phyloP scores from a whole-genome alignment of 108 stramenopile genomes.

The Chaetoceros muelleri region DNA sequence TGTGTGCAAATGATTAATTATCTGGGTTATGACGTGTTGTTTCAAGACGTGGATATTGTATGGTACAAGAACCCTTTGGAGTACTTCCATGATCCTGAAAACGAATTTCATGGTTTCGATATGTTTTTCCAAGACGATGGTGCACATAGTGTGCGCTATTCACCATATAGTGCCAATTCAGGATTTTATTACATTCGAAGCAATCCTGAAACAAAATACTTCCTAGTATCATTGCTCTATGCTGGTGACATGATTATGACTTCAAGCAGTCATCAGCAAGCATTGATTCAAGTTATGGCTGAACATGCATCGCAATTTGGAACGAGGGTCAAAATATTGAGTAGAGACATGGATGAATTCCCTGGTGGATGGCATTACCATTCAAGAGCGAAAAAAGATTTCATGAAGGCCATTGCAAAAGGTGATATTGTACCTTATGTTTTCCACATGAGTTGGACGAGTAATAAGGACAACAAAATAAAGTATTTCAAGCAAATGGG shows the following conservation, averaged over 20 bases:
- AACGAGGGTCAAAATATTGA: slow-evolving; percentile 52
- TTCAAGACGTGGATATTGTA: slow-evolving; percentile 71
- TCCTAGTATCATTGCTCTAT: slow-evolving; percentile 50
- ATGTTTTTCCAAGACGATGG: slow-evolving; percentile 89
- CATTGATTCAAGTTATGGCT: slow-evolving; percentile 49
- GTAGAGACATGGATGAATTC: slow-evolving; percentile 11
- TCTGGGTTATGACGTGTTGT: slow-evolving; percentile 73
- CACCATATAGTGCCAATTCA: slow-evolving; percentile 54
- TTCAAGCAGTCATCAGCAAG: slow-evolving; percentile 65
- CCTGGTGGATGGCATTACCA: slow-evolving; percentile 20
- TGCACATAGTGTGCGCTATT: slow-evolving; percentile 44
- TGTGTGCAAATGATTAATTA: slow-evolving; percentile 50
- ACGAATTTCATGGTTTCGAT: slow-evolving; percentile 41
- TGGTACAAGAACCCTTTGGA: slow-evolving; percentile 52
- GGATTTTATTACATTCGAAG: slow-evolving; percentile 85
- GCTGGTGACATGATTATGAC: slow-evolving; percentile 52
- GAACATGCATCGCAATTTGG: slow-evolving; percentile 67
- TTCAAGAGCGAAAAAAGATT: slow-evolving; percentile 17
- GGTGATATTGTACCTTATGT: slow-evolving; percentile 14
- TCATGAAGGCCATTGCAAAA: slow-evolving; percentile 20
- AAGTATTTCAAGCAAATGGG: slow-evolving; percentile 52
- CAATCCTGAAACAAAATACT: slow-evolving; percentile 58
- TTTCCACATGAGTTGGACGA: slow-evolving; percentile 62
- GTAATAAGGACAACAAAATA: slow-evolving; percentile 65
- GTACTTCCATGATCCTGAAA: slow-evolving; percentile 38